Evolutionary conservation across 805 yeast genomes (phyloP), one percentile per base, ranked within the genome.

Genomic region (Myxozyma udenii): DNA sequence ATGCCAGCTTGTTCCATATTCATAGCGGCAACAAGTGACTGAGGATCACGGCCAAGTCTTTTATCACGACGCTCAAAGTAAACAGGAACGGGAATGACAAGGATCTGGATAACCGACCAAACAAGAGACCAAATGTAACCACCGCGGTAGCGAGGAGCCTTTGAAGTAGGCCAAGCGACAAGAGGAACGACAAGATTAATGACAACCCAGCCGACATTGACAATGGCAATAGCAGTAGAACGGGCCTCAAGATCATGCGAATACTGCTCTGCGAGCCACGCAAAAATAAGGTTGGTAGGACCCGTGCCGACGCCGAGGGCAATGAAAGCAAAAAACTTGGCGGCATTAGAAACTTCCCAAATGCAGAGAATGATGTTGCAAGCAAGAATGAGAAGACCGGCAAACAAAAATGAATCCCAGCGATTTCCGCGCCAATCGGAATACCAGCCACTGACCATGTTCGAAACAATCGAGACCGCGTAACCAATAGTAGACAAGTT

Each of bases 241-340:
- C 58, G 50, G 4, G 54, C 58, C 26, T 53, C 58, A 18, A 53
- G 46, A 16, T 53, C 58, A 24, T 53, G 58, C 14, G 58, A 46
- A 25, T 43, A 9, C 14, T 4, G 23, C 39, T 53, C 58, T 14
- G 54, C 58, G 5, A 53, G 36, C 58, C 58, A 53, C 2, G 58
- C 55, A 4, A 56, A 30, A 22, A 53, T 46, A 37, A 56, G 40
- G 36, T 49, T 49, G 32, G 55, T 50, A 5, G 60, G 53, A 16
- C 57, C 60, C 39, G 42, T 48, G 14, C 58, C 53, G 7, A 50
- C 37, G 33, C 60, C 60, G 19, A 50, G 53, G 14, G 43, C 52
- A 16, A 56, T 41, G 33, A 73, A 80, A 0, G 81, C 85, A 67
- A 79, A 80, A 81, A 82, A 79, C 62, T 78, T 80, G 4, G 79